phyloP scores from a whole-genome alignment of 306 rosid species.

The Cucurbita pepo region DNA sequence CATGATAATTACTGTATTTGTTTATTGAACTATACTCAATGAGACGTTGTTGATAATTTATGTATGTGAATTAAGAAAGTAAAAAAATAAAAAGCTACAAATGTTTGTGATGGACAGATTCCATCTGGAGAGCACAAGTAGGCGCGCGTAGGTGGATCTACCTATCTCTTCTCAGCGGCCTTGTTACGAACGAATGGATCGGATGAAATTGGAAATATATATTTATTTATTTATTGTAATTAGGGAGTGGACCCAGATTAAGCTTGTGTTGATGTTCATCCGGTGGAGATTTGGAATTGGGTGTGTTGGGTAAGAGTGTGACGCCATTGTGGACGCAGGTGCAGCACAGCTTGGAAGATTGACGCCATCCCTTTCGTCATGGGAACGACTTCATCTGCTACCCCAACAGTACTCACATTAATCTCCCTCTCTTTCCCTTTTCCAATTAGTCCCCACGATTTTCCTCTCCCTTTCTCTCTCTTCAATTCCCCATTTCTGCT shows the following conservation, averaged over 20 bases:
- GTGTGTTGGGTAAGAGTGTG: background rate
- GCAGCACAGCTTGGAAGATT: background rate
- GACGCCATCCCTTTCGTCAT: constrained; percentile 8
- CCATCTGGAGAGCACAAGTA: too few species aligned
- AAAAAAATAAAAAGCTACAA: too few species aligned
- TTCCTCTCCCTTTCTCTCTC: background rate
- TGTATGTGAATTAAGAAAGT: too few species aligned
- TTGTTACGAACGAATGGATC: too few species aligned
- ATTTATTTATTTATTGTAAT: too few species aligned
- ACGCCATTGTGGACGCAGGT: background rate
- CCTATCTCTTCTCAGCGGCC: too few species aligned
- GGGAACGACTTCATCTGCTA: background rate
- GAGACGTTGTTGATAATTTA: too few species aligned
- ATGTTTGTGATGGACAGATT: too few species aligned
- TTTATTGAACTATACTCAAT: too few species aligned
- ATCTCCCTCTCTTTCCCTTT: background rate
- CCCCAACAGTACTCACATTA: background rate
- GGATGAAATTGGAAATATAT: too few species aligned
- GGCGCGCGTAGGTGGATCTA: too few species aligned
- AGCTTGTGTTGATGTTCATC: background rate
- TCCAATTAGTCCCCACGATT: background rate
- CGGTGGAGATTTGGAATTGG: background rate
- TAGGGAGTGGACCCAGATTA: background rate
- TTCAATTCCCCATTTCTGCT: background rate
- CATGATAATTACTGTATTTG: rapidly evolving